phyloP scores from a whole-genome alignment of 139 green algal genomes.

The Chlamydomonas asymmetrica region DNA sequence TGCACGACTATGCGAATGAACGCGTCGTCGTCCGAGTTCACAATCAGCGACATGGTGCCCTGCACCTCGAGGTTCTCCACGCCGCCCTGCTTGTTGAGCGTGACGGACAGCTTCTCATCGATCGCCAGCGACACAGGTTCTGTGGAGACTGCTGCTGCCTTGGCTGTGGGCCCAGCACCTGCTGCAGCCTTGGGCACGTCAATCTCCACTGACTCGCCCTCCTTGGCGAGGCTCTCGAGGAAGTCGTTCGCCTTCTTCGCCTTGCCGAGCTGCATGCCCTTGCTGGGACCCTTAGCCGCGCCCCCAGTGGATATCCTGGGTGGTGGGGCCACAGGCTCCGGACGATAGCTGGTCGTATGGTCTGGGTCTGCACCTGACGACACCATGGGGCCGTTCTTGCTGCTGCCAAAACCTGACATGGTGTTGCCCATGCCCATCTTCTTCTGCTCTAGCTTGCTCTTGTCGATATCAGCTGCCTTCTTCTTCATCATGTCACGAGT shows the following conservation, averaged over 20 bases:
- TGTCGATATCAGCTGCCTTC: conserved; percentile 95
- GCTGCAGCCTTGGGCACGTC: conserved; percentile 33
- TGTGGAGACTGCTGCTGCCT: conserved; percentile 14
- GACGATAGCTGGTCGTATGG: background rate
- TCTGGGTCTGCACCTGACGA: too few species aligned
- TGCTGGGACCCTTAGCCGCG: conserved; percentile 41
- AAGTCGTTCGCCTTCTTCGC: conserved; percentile 81
- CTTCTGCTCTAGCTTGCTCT: conserved; percentile 81
- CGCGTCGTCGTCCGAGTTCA: conserved; percentile 72
- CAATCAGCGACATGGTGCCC: conserved; percentile 50
- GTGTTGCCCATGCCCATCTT: conserved; percentile 16
- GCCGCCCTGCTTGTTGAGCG: conserved; percentile 87
- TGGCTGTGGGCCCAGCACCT: conserved; percentile 1
- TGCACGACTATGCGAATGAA: conserved; percentile 67
- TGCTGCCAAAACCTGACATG: conserved; percentile 31
- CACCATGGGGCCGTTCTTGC: background rate
- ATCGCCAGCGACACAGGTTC: conserved; percentile 66
- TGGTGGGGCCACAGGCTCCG: background rate
- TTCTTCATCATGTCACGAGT: conserved; percentile 94
- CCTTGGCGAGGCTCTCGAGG: conserved; percentile 77
- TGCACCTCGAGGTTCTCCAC: conserved; percentile 95
- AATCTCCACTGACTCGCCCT: conserved; percentile 75
- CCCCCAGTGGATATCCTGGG: background rate
- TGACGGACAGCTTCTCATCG: conserved; percentile 84
- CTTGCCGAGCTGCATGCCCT: conserved; percentile 89